These are phyloP conservation scores for Neocatenulostroma microsporum DNA, from an alignment of 2,329 filamentous ascomycete genomes.

Conservation along the genomic window DNA sequence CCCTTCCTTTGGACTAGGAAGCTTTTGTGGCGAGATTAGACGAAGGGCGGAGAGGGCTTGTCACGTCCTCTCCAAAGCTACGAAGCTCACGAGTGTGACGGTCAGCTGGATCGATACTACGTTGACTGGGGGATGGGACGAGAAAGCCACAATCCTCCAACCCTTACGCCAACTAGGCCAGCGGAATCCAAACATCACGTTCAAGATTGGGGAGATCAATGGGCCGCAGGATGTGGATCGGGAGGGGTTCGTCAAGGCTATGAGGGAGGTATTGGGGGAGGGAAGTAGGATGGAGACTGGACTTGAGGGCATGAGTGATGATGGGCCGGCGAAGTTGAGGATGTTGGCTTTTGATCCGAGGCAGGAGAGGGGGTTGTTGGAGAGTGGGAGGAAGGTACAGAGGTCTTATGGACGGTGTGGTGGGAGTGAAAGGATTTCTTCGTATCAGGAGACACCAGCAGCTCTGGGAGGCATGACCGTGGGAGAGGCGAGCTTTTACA, in stretches of 20 bases:
- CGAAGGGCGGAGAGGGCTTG: conserved; percentile 23
- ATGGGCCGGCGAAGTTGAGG: conserved; percentile 10
- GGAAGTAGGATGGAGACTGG: conserved; percentile 8
- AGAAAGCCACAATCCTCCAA: conserved; percentile 23
- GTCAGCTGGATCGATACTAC: conserved; percentile 31
- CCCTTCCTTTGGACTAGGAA: conserved; percentile 23
- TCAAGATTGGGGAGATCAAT: conserved; percentile 21
- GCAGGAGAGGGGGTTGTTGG: conserved; percentile 15
- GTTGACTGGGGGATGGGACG: conserved; percentile 16
- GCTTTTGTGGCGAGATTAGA: conserved; percentile 26
- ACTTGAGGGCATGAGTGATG: conserved; percentile 8
- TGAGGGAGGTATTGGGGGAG: conserved; percentile 17
- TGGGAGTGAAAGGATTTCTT: background rate
- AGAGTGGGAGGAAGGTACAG: background rate
- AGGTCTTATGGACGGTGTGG: background rate
- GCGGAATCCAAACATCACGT: conserved; percentile 12
- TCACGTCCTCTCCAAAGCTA: conserved; percentile 21
- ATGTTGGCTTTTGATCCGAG: conserved; percentile 24
- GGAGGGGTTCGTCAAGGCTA: conserved; percentile 15
- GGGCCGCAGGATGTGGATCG: conserved; percentile 20
- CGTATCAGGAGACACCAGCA: background rate
- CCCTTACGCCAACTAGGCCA: conserved; percentile 14
- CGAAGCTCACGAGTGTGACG: conserved; percentile 17
- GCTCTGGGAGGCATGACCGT: background rate
- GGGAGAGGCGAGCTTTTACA: background rate